Percentiles rank a stretch among this genome's conserved stretches.
Evolutionary conservation across 2,329 filamentous ascomycete genomes (phyloP).

Genomic region (Zarea fungicola): DNA sequence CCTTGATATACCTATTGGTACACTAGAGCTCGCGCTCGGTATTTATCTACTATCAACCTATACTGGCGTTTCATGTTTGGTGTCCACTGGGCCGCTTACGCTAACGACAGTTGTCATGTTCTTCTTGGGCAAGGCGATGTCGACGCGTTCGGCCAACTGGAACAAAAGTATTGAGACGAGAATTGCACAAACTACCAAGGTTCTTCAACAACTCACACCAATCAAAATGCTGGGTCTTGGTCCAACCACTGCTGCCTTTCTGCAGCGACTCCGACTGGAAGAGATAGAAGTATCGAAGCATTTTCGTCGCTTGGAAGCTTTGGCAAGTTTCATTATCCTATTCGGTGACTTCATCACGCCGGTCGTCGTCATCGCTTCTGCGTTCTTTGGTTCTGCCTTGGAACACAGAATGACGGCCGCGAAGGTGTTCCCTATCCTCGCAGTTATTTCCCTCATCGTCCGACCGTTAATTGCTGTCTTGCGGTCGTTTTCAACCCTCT

Average conservation of each 20-base stretch:
- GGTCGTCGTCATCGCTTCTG: constrained; percentile 1
- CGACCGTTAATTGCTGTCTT: not conserved
- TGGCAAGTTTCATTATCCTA: not conserved
- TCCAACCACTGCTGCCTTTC: not conserved
- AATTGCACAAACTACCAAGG: not conserved
- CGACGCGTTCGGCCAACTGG: not conserved
- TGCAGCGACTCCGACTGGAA: not conserved
- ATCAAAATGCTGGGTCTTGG: constrained; percentile 10
- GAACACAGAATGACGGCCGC: not conserved
- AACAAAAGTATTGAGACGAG: constrained; percentile 1
- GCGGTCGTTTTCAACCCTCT: not conserved
- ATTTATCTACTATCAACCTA: not conserved
- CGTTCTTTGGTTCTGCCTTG: constrained; percentile 1
- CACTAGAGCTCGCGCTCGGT: not conserved
- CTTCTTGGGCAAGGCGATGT: not conserved
- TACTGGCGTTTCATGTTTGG: not conserved
- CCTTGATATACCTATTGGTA: not conserved
- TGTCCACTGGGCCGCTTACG: not conserved
- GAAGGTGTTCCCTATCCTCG: not conserved
- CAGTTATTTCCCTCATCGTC: not conserved
- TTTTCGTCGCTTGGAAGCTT: not conserved
- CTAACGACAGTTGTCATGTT: not conserved
- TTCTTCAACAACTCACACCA: constrained; percentile 1
- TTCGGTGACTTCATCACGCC: not conserved
- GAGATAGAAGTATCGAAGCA: not conserved